These are phyloP conservation scores for Colletotrichum sp. DNA, from an alignment of 2,329 filamentous ascomycete genomes.

Conservation along the genomic window DNA sequence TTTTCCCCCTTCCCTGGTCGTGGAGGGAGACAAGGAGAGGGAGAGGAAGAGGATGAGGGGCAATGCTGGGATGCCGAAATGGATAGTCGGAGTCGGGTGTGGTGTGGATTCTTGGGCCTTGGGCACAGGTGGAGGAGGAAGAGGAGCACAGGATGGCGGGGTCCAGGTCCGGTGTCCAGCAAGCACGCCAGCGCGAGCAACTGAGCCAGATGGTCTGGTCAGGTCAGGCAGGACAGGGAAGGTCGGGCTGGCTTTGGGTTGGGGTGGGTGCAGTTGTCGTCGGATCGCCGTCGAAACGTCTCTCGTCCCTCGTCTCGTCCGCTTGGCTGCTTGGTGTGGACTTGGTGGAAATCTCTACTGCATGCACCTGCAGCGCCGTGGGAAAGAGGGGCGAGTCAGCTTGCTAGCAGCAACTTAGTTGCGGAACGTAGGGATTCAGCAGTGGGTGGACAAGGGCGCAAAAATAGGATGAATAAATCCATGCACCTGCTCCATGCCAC, in stretches of 20 bases:
- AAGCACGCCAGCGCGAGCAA: neutral
- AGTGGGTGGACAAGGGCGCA: neutral
- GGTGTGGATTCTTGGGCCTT: conserved; percentile 9
- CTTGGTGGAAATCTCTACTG: neutral
- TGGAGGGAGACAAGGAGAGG: conserved; percentile 6
- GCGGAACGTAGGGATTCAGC: neutral
- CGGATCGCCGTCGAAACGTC: conserved; percentile 17
- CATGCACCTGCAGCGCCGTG: conserved; percentile 16
- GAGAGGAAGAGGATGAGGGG: conserved; percentile 20
- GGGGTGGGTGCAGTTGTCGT: conserved; percentile 7
- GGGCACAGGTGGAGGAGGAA: neutral
- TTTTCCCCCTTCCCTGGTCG: neutral
- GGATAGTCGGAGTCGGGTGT: neutral
- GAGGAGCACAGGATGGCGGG: conserved; percentile 9
- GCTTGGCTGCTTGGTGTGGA: neutral
- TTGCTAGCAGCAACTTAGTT: neutral
- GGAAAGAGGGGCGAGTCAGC: conserved; percentile 19
- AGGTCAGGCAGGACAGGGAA: neutral
- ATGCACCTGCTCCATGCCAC: conserved; percentile 1
- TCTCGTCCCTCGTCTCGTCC: neutral
- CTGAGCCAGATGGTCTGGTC: neutral
- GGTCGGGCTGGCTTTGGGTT: neutral
- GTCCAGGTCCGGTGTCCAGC: conserved; percentile 1
- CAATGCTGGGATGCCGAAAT: conserved; percentile 6
- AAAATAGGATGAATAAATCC: conserved; percentile 12